Conservation (phyloP, 805 yeast species). For the Monosporozyma yasuniensis region DNA sequence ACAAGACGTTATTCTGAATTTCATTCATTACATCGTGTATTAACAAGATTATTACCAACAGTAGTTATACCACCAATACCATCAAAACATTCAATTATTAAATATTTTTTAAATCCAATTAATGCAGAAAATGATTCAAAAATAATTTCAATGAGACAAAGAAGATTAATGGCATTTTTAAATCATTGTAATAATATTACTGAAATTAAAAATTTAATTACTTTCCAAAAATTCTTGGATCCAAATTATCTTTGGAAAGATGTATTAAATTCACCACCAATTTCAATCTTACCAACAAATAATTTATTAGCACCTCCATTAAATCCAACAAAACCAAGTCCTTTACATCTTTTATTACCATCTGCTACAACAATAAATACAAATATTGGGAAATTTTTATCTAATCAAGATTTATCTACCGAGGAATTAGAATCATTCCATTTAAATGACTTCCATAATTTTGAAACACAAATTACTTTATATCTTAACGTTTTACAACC, state of each 20-base stretch:
- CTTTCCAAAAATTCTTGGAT: constrained; percentile 71
- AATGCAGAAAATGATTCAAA: constrained; percentile 36
- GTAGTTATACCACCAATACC: constrained; percentile 90
- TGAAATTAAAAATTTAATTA: constrained; percentile 47
- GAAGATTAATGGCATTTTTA: constrained; percentile 68
- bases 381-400: not conserved
- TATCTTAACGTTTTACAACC: constrained; percentile 22
- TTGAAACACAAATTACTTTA: constrained; percentile 33
- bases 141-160: constrained; percentile 58
- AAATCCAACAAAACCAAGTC: constrained; percentile 46
- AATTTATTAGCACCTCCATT: constrained; percentile 53
- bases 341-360: constrained; percentile 56
- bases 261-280: constrained; percentile 49
- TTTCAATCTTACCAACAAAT: constrained; percentile 43
- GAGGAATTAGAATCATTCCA: not conserved
- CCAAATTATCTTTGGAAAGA: constrained; percentile 83
- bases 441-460: constrained; percentile 11
- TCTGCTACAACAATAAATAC: constrained; percentile 42
- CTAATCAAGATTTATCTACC: not conserved
- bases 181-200: constrained; percentile 59
- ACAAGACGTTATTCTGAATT: constrained; percentile 89
- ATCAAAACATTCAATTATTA: constrained; percentile 59
- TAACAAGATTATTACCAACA: constrained; percentile 70
- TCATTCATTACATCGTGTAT: constrained; percentile 65
- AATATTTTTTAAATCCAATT: constrained; percentile 36